A percentile compares a stretch with the other conserved stretches of the same genome.
Evolutionary conservation across 2,329 filamentous ascomycete species (phyloP).

Genomic region (Raffaelea arxii): DNA sequence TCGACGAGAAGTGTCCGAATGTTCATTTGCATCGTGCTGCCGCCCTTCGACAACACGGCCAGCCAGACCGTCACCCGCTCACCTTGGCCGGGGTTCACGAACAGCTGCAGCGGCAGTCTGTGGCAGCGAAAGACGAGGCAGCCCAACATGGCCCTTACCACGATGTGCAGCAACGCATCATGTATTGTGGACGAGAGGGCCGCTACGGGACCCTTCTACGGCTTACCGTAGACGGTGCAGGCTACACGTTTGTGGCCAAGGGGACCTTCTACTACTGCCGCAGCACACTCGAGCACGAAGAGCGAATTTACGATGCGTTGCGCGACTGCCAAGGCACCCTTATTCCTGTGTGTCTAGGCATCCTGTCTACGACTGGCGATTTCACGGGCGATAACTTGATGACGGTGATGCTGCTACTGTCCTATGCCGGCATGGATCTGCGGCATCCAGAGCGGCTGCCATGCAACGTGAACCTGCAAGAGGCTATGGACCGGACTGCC

Average conservation of each 20-base stretch:
- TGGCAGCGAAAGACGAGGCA: neutral
- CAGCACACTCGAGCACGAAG: neutral
- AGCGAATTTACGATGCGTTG: neutral
- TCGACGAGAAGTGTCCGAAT: neutral
- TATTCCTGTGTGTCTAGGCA: constrained; percentile 1
- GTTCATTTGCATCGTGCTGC: constrained; percentile 1
- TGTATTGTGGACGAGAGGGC: neutral
- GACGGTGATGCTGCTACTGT: neutral
- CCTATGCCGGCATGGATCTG: constrained; percentile 1
- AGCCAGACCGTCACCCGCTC: neutral
- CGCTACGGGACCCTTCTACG: neutral
- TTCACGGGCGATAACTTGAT: neutral
- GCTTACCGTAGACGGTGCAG: neutral
- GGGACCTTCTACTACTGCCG: neutral
- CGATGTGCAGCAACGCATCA: too few species aligned
- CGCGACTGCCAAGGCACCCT: neutral
- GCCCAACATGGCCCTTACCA: neutral
- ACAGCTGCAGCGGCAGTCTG: neutral
- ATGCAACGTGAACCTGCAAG: neutral
- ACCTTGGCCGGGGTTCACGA: neutral
- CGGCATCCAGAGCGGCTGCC: neutral
- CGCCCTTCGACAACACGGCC: neutral
- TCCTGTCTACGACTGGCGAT: neutral
- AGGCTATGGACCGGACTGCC: constrained; percentile 1
- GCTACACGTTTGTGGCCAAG: constrained; percentile 1